Conservation (phyloP, 371 early-diverging fungal species). For the Mortierella sp. region DNA sequence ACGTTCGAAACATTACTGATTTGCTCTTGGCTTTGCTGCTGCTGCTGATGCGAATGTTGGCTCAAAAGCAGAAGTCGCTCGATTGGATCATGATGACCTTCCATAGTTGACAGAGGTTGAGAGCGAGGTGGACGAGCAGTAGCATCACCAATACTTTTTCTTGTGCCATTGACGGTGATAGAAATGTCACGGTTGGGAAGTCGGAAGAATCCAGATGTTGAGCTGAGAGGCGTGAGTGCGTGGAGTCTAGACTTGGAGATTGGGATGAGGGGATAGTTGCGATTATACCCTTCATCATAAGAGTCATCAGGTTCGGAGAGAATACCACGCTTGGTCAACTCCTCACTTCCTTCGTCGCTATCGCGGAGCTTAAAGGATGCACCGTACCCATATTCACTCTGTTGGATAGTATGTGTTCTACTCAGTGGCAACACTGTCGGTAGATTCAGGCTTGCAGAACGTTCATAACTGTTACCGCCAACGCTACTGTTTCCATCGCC, state of each 20-base stretch:
- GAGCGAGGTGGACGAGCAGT: not conserved
- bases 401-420: conserved; percentile 39
- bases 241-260: conserved; percentile 7
- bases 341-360: conserved; percentile 6
- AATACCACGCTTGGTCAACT: not conserved
- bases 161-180: not conserved
- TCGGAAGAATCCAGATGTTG: conserved; percentile 20
- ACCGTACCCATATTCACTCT: conserved; percentile 15
- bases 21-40: conserved; percentile 3
- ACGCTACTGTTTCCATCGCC: not conserved
- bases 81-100: conserved; percentile 21
- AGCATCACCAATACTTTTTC: not conserved
- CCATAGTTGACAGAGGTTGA: not conserved
- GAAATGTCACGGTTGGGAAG: conserved; percentile 36
- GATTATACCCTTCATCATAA: conserved; percentile 10
- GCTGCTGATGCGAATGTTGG: not conserved
- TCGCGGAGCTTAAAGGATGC: conserved; percentile 8
- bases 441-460: conserved; percentile 4
- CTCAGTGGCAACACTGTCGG: conserved; percentile 29
- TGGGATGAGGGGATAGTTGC: conserved; percentile 8
- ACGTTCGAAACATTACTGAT: not conserved
- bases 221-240: not conserved
- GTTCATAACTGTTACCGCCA: not conserved
- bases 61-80: conserved; percentile 10
- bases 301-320: conserved; percentile 10